phyloP scores from a whole-genome alignment of 139 green algal species.

The Micractinium sp. region DNA sequence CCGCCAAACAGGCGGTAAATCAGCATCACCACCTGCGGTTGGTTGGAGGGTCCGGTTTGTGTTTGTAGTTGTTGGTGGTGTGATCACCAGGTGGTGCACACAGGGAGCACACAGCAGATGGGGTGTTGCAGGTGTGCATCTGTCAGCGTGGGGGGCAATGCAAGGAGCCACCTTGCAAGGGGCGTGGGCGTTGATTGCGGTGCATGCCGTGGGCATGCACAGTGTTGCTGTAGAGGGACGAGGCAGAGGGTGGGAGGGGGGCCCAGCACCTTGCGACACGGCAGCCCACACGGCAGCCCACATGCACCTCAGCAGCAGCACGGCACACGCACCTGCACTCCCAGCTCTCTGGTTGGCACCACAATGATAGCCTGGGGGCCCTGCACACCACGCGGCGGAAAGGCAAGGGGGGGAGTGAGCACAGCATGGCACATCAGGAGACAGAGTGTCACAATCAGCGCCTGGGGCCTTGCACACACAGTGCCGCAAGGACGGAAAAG shows the following conservation, averaged over 20 bases:
- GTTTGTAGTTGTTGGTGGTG: not conserved
- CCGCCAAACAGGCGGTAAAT: slow-evolving; percentile 83
- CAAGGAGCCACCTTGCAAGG: too few relatives aligned
- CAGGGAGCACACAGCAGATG: too few relatives aligned
- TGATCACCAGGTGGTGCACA: too few relatives aligned
- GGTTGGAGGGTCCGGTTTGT: not conserved
- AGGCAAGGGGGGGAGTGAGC: not conserved
- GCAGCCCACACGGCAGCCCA: not conserved
- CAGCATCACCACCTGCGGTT: slow-evolving; percentile 58
- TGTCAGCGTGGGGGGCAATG: too few relatives aligned
- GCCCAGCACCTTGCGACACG: not conserved
- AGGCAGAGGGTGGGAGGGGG: too few relatives aligned
- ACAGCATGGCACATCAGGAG: not conserved
- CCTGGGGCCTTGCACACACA: too few relatives aligned
- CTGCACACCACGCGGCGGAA: slow-evolving; percentile 14
- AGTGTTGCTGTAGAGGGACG: too few relatives aligned
- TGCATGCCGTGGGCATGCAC: too few relatives aligned
- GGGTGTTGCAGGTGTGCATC: too few relatives aligned
- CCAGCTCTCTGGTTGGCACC: slow-evolving; percentile 89
- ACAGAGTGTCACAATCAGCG: too few relatives aligned
- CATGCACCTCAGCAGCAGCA: not conserved
- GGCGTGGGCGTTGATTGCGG: too few relatives aligned
- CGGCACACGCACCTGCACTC: slow-evolving; percentile 70
- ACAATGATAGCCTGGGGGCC: slow-evolving; percentile 79
- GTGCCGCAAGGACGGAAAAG: not conserved